A percentile compares a stretch with the other conserved stretches of the same genome.
Evolutionary conservation across 2,329 filamentous ascomycete species (phyloP).

Genomic region (Fusarium mundagurra): DNA sequence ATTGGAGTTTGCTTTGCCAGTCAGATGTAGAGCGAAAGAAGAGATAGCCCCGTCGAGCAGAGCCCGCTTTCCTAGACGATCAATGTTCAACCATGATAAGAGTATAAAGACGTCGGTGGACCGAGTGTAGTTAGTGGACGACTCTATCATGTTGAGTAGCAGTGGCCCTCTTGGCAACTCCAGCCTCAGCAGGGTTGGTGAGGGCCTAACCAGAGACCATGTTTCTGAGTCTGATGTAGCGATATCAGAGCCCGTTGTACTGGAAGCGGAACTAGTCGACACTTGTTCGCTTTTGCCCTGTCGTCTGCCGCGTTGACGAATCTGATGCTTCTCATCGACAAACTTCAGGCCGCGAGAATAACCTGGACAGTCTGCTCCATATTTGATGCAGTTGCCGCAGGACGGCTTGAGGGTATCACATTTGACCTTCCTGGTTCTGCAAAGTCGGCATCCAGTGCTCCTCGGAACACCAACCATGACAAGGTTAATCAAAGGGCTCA

Average conservation of each 20-base stretch:
- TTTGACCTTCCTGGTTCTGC: constrained; percentile 54
- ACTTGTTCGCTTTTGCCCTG: constrained; percentile 1
- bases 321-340: constrained; percentile 51
- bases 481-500: constrained; percentile 28
- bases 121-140: constrained; percentile 23
- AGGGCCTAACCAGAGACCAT: constrained; percentile 10
- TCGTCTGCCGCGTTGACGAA: constrained; percentile 45
- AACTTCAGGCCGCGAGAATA: constrained; percentile 53
- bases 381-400: constrained; percentile 53
- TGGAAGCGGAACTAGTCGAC: constrained; percentile 22
- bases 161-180: constrained; percentile 44
- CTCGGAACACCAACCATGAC: constrained; percentile 52
- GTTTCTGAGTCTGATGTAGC: background rate
- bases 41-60: constrained; percentile 52
- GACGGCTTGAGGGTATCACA: constrained; percentile 57
- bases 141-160: constrained; percentile 46
- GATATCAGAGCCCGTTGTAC: constrained; percentile 14
- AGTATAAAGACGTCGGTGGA: constrained; percentile 40
- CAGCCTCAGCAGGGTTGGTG: constrained; percentile 21
- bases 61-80: constrained; percentile 48
- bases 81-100: constrained; percentile 42
- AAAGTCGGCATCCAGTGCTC: constrained; percentile 52
- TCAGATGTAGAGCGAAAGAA: constrained; percentile 50
- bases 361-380: constrained; percentile 52
- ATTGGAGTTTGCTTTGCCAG: constrained; percentile 49